phyloP scores from a whole-genome alignment of 768 basidiomycete genomes.

The Boletus vermiculosoides region DNA sequence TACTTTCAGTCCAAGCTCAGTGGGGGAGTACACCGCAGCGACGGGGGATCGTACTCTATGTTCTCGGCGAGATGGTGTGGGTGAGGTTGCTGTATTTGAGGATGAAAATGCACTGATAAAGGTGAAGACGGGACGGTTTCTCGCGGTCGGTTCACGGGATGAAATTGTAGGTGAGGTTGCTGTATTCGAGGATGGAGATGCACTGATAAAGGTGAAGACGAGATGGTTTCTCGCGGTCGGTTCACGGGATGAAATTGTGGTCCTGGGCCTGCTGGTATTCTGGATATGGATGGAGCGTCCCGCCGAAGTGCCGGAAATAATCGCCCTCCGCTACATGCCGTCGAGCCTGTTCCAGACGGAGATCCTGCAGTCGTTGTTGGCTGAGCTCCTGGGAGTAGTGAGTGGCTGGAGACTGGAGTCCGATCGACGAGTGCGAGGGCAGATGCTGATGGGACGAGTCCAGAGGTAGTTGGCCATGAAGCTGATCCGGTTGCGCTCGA shows the following conservation, averaged over 20 bases:
- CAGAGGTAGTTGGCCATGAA: constrained; percentile 45
- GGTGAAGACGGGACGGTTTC: constrained; percentile 34
- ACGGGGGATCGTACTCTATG: constrained; percentile 47
- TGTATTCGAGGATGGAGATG: too few species aligned
- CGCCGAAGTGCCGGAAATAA: constrained; percentile 39
- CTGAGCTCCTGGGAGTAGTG: constrained; percentile 51
- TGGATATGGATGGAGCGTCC: constrained; percentile 31
- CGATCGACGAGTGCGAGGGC: constrained; percentile 54
- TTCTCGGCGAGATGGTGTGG: constrained; percentile 36
- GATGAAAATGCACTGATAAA: constrained; percentile 36
- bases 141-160: constrained; percentile 25
- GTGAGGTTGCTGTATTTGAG: constrained; percentile 34
- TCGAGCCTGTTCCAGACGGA: constrained; percentile 35
- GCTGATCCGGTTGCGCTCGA: constrained; percentile 31
- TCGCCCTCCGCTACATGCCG: constrained; percentile 36
- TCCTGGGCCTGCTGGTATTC: constrained; percentile 29
- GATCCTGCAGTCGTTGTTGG: constrained; percentile 42
- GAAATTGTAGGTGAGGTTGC: too few species aligned
- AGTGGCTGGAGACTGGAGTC: constrained; percentile 30
- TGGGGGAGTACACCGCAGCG: constrained; percentile 43
- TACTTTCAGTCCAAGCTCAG: constrained; percentile 51
- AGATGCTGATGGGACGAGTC: constrained; percentile 47
- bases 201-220: constrained; percentile 35
- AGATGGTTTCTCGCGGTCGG: constrained; percentile 31
- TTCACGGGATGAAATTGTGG: constrained; percentile 25